phyloP scores from a whole-genome alignment of 345 rosid species.

The Rhizophora mangle region DNA sequence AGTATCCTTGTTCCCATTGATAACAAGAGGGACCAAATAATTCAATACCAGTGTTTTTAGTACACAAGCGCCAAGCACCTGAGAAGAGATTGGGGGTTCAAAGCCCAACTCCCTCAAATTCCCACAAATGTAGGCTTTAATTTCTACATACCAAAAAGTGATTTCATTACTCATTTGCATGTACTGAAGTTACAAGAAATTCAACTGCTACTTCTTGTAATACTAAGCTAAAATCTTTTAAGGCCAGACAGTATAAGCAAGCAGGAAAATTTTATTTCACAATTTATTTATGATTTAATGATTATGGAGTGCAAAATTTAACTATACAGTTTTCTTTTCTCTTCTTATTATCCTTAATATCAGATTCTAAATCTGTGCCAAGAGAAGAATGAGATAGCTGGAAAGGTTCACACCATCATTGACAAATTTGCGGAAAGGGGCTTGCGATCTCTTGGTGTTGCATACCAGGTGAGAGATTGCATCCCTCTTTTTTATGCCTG shows the following conservation, averaged over 20 bases:
- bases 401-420: constrained; percentile 68
- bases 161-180: no score
- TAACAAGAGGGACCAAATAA: no score
- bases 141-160: no score
- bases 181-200: neutral
- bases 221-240: neutral
- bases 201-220: neutral
- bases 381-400: constrained; percentile 57
- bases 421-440: constrained; percentile 94
- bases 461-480: constrained; percentile 59
- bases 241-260: neutral
- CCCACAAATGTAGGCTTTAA: no score
- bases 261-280: neutral
- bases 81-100: no score
- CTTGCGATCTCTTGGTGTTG: constrained; percentile 82
- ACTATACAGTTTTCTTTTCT: neutral
- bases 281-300: neutral
- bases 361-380: constrained; percentile 71
- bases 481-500: constrained; percentile 10
- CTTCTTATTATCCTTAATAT: constrained; percentile 13
- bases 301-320: neutral
- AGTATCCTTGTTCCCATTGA: no score
- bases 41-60: no score
- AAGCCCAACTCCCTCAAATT: no score
- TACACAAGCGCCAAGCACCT: no score